Conservation (phyloP, 106 monocot genomes). For the Dioscorea alata region DNA sequence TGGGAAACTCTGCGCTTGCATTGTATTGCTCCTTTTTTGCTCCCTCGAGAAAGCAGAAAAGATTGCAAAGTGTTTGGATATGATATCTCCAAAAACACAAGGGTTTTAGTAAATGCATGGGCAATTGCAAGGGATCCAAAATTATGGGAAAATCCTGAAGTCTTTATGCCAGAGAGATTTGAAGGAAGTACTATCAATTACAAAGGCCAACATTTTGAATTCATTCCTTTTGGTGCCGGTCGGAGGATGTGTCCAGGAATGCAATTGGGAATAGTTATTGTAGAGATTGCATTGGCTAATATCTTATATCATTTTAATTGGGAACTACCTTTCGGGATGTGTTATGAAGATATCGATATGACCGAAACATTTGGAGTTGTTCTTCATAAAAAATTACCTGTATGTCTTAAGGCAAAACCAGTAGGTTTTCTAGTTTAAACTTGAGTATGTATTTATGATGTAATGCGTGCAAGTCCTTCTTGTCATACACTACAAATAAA, state of each 20-base stretch:
- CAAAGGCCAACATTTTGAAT: conserved; percentile 19
- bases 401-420: too few species aligned
- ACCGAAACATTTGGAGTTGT: conserved; percentile 14
- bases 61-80: conserved; percentile 13
- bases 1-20: conserved; percentile 28
- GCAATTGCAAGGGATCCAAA: conserved; percentile 21
- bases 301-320: conserved; percentile 27
- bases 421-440: too few species aligned
- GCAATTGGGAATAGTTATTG: conserved; percentile 5
- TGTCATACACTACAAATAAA: too few species aligned
- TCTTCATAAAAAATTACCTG: too few species aligned
- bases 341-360: conserved; percentile 18
- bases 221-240: conserved; percentile 31
- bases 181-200: conserved; percentile 4
- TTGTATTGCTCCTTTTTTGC: conserved; percentile 18
- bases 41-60: conserved; percentile 16
- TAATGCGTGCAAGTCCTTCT: too few species aligned
- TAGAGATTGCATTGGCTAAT: conserved; percentile 29
- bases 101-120: conserved; percentile 23
- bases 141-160: conserved; percentile 16
- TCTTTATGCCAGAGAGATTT: conserved; percentile 41
- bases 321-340: conserved; percentile 13
- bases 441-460: too few species aligned
- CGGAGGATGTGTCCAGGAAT: conserved; percentile 31
- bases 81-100: conserved; percentile 16